Evolutionary conservation across 2,329 filamentous ascomycete species (phyloP).

Genomic region (Geosmithia morbida): DNA sequence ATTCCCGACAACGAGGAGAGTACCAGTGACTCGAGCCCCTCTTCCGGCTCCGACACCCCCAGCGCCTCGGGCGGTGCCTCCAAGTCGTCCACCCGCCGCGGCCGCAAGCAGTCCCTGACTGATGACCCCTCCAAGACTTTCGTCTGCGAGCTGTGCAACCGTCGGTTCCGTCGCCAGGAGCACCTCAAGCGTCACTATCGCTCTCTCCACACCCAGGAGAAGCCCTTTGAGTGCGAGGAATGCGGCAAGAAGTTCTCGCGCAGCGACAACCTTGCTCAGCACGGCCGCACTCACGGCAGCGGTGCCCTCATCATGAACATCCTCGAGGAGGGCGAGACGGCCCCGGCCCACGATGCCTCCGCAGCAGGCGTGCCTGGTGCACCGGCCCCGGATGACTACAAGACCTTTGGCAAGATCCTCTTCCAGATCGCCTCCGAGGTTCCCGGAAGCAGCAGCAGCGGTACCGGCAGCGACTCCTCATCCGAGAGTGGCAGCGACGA

Average conservation of each 20-base stretch:
- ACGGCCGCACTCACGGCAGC: constrained; percentile 83
- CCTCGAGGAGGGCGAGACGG: constrained; percentile 48
- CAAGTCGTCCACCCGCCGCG: constrained; percentile 65
- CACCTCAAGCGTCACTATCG: constrained; percentile 98
- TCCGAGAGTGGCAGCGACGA: constrained; percentile 36
- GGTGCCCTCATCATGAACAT: constrained; percentile 87
- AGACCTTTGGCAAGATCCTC: constrained; percentile 59
- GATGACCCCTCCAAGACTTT: constrained; percentile 98
- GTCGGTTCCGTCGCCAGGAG: constrained; percentile 94
- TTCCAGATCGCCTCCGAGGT: constrained; percentile 69
- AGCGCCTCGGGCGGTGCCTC: constrained; percentile 17
- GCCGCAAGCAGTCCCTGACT: constrained; percentile 94
- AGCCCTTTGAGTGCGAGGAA: constrained; percentile 94
- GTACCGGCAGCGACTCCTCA: constrained; percentile 24
- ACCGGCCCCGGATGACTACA: constrained; percentile 43
- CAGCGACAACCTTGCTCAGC: constrained; percentile 93
- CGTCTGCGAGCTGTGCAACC: constrained; percentile 89
- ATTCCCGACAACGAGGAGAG: constrained; percentile 15
- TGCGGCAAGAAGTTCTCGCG: constrained; percentile 99
- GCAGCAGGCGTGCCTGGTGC: constrained; percentile 17
- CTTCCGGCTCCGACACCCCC: constrained; percentile 24
- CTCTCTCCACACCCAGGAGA: constrained; percentile 95
- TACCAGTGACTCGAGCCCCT: constrained; percentile 17
- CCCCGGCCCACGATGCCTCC: constrained; percentile 24
- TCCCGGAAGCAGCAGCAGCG: constrained; percentile 42